Percentiles rank a stretch among this genome's conserved stretches.
Conservation (phyloP, 768 basidiomycete genomes). For the Leccinum uliginosum region DNA sequence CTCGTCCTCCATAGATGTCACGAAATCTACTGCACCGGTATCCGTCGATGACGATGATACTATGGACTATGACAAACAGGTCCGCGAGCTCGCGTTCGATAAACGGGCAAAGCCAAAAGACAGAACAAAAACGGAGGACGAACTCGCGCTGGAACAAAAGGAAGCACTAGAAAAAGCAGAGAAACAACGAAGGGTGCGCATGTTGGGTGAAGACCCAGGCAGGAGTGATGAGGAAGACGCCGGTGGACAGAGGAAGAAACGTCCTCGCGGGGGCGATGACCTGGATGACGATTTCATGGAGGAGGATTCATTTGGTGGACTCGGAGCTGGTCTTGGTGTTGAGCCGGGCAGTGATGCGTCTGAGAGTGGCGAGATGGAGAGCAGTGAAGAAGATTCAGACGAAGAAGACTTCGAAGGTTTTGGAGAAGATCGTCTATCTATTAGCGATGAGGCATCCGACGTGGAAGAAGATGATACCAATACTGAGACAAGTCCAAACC, state of each 20-base stretch:
- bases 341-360: conserved; percentile 39
- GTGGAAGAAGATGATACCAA: conserved; percentile 36
- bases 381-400: conserved; percentile 28
- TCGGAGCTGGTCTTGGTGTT: conserved; percentile 33
- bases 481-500: conserved; percentile 36
- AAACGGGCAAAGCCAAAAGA: conserved; percentile 92
- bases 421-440: conserved; percentile 32
- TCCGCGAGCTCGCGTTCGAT: conserved; percentile 90
- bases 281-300: conserved; percentile 79
- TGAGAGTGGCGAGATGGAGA: conserved; percentile 32
- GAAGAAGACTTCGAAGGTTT: conserved; percentile 28
- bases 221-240: conserved; percentile 58
- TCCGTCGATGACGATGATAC: conserved; percentile 21
- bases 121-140: conserved; percentile 94
- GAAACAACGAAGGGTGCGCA: conserved; percentile 67
- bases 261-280: conserved; percentile 75
- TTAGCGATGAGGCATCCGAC: conserved; percentile 35
- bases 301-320: conserved; percentile 34
- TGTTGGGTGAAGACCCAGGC: conserved; percentile 75
- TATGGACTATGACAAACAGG: conserved; percentile 86
- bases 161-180: conserved; percentile 86
- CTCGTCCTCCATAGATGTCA: conserved; percentile 36
- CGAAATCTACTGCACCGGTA: neutral
- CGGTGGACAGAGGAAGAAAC: conserved; percentile 42
- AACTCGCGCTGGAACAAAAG: conserved; percentile 84